Evolutionary conservation across 768 basidiomycete species (phyloP).

Genomic region (Mycena vulgaris): DNA sequence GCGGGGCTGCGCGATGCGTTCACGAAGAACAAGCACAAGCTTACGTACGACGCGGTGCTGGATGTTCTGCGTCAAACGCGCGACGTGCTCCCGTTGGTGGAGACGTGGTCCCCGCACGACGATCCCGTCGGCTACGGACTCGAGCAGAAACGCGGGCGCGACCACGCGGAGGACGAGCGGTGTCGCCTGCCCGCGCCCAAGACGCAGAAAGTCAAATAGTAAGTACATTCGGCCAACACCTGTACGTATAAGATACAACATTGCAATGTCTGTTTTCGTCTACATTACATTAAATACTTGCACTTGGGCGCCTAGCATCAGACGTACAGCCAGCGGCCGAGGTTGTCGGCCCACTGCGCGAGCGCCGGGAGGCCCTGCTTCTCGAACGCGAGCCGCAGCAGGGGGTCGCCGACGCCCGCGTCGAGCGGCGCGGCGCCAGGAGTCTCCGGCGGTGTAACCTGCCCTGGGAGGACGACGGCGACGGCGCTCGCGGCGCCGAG

Average conservation of each 20-base stretch:
- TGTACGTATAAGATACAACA: background rate
- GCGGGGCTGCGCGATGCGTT: slow-evolving; percentile 20
- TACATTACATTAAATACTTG: background rate
- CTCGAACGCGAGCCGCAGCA: slow-evolving; percentile 62
- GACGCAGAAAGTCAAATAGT: background rate
- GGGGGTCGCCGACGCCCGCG: slow-evolving; percentile 42
- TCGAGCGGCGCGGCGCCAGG: slow-evolving; percentile 48
- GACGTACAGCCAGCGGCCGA: slow-evolving; percentile 77
- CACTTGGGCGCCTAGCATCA: slow-evolving; percentile 43
- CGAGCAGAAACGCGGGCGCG: background rate
- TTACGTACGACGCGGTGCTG: slow-evolving; percentile 21
- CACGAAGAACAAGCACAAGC: slow-evolving; percentile 15
- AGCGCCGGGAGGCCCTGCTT: slow-evolving; percentile 58
- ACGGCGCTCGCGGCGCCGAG: slow-evolving; percentile 38
- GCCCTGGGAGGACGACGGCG: slow-evolving; percentile 49
- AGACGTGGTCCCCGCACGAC: background rate
- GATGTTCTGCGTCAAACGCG: slow-evolving; percentile 25
- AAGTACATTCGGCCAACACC: background rate
- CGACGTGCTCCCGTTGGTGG: slow-evolving; percentile 5
- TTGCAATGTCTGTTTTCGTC: slow-evolving; percentile 13
- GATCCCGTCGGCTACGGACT: slow-evolving; percentile 14
- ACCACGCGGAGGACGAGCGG: background rate
- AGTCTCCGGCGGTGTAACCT: slow-evolving; percentile 67
- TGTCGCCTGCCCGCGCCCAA: background rate
- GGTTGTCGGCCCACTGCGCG: slow-evolving; percentile 65